phyloP scores from a whole-genome alignment of 345 rosid species.

The Kernera saxatilis region DNA sequence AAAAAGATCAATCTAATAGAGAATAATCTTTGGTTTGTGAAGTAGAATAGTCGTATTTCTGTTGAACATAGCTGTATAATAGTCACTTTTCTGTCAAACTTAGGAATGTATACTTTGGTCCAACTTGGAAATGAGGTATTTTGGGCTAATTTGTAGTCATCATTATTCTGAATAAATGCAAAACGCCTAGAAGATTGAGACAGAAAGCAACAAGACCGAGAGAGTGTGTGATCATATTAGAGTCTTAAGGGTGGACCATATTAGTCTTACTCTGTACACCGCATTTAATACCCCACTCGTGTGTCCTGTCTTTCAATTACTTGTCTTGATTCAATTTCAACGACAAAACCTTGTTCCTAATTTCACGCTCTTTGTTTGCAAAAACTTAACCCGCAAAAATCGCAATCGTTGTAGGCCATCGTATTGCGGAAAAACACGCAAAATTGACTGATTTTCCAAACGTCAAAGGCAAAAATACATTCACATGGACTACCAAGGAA shows the following conservation, averaged over 20 bases:
- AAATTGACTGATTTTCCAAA: neutral
- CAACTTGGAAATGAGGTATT: neutral
- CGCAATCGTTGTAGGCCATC: slow-evolving; percentile 11
- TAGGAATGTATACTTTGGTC: slow-evolving; percentile 9
- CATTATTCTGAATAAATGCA: slow-evolving; percentile 15
- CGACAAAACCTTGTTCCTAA: slow-evolving; percentile 26
- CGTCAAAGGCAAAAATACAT: neutral
- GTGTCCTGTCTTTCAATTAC: slow-evolving; percentile 29
- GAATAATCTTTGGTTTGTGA: neutral
- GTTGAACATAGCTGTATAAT: slow-evolving; percentile 1
- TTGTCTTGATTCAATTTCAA: slow-evolving; percentile 21
- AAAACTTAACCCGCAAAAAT: neutral
- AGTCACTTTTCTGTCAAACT: slow-evolving; percentile 1
- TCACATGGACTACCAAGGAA: neutral
- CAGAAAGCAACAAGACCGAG: slow-evolving; percentile 27
- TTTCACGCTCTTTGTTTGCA: slow-evolving; percentile 24
- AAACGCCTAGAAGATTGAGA: slow-evolving; percentile 18
- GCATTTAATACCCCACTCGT: slow-evolving; percentile 35
- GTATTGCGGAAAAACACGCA: neutral
- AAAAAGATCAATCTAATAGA: neutral
- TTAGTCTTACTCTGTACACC: slow-evolving; percentile 24
- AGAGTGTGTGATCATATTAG: neutral
- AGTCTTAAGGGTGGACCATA: slow-evolving; percentile 13
- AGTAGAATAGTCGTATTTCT: neutral
- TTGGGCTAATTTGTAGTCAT: slow-evolving; percentile 8